Evolutionary conservation across 2,329 filamentous ascomycete genomes (phyloP).

Genomic region (Corynespora cassiicola): DNA sequence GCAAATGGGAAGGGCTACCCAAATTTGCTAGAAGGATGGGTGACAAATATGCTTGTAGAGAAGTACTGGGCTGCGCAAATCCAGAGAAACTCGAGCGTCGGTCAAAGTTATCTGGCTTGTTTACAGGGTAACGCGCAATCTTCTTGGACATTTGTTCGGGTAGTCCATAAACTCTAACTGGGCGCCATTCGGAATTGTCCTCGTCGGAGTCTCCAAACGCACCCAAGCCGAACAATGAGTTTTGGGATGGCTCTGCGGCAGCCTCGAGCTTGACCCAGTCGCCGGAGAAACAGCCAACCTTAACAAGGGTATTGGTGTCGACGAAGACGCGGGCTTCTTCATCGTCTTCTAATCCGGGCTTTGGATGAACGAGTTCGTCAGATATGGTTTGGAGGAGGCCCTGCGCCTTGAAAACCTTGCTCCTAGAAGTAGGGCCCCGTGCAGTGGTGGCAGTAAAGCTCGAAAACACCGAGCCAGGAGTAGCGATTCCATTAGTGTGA

Average conservation of each 20-base stretch:
- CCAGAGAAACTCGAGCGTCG: slow-evolving; percentile 60
- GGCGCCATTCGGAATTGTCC: slow-evolving; percentile 73
- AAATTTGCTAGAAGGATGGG: slow-evolving; percentile 89
- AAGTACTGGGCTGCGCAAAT: slow-evolving; percentile 29
- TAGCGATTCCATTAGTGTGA: slow-evolving; percentile 75
- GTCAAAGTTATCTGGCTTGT: slow-evolving; percentile 43
- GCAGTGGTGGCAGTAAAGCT: slow-evolving; percentile 85
- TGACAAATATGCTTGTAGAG: slow-evolving; percentile 71
- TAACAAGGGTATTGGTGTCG: slow-evolving; percentile 82
- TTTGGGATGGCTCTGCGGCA: slow-evolving; percentile 73
- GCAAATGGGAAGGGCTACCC: slow-evolving; percentile 77
- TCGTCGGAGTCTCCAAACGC: slow-evolving; percentile 70
- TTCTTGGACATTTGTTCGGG: slow-evolving; percentile 72
- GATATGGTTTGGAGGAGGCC: slow-evolving; percentile 76
- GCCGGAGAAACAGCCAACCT: slow-evolving; percentile 94
- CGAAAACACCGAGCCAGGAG: slow-evolving; percentile 88
- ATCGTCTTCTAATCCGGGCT: slow-evolving; percentile 83
- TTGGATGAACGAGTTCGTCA: slow-evolving; percentile 82
- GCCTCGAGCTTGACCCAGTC: slow-evolving; percentile 92
- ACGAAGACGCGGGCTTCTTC: slow-evolving; percentile 88
- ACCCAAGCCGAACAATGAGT: slow-evolving; percentile 72
- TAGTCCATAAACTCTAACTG: slow-evolving; percentile 86
- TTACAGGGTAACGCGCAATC: slow-evolving; percentile 61
- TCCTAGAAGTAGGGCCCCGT: slow-evolving; percentile 72
- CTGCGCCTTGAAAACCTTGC: slow-evolving; percentile 84